Percentiles rank a stretch among this genome's conserved stretches.
Evolutionary conservation across 495 filamentous ascomycete species (phyloP).

Genomic region (Neurospora cerealis): DNA sequence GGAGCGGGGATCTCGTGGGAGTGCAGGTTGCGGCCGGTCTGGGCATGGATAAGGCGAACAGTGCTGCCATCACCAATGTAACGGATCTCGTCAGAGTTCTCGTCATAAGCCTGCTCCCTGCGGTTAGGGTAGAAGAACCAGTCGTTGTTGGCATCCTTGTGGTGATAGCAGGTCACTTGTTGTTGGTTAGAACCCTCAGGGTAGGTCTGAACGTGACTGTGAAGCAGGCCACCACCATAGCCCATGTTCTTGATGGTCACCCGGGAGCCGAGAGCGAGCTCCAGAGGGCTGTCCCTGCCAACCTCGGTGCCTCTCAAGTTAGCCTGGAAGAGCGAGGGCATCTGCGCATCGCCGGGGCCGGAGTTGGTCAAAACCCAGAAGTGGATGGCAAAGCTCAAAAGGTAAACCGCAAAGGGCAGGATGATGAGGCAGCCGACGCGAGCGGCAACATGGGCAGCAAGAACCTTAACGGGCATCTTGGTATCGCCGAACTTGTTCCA

Average conservation of each 20-base stretch:
- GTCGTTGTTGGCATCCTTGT: conserved; percentile 99
- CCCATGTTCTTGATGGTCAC: conserved; percentile 99
- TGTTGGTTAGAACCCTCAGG: conserved; percentile 92
- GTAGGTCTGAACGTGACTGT: conserved; percentile 91
- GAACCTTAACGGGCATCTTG: conserved; percentile 69
- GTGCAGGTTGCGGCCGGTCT: conserved; percentile 94
- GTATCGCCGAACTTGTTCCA: conserved; percentile 97
- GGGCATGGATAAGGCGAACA: conserved; percentile 85
- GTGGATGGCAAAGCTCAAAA: conserved; percentile 89
- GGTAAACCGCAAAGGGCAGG: conserved; percentile 78
- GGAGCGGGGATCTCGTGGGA: conserved; percentile 85
- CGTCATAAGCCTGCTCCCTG: conserved; percentile 47
- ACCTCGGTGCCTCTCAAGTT: conserved; percentile 91
- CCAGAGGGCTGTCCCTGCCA: conserved; percentile 84
- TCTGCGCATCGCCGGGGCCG: conserved; percentile 94
- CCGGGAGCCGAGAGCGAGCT: conserved; percentile 79
- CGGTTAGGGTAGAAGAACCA: conserved; percentile 98
- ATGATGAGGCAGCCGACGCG: conserved; percentile 82
- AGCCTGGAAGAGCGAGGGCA: conserved; percentile 98
- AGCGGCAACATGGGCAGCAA: conserved; percentile 68
- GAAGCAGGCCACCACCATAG: conserved; percentile 93
- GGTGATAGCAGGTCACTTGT: conserved; percentile 97
- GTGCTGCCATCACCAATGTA: conserved; percentile 70
- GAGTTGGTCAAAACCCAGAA: conserved; percentile 89
- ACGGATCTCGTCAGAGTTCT: conserved; percentile 54